A percentile compares a stretch with the other conserved stretches of the same genome.
phyloP scores from a whole-genome alignment of 257 asterid genomes.

The Solanum etuberosum region DNA sequence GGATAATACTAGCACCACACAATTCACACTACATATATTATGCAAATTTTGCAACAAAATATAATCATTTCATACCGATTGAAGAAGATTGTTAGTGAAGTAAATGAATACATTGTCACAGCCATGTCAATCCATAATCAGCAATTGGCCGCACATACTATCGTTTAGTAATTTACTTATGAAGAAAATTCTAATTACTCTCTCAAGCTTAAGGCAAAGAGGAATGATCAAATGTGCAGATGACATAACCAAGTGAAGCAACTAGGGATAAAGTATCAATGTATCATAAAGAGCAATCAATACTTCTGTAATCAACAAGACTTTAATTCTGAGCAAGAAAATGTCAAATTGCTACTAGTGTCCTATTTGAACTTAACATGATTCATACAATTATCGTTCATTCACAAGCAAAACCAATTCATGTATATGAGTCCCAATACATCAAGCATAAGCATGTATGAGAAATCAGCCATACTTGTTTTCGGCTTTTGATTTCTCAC shows the following conservation, averaged over 20 bases:
- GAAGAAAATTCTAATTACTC: not conserved
- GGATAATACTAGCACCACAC: not conserved
- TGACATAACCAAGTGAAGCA: not conserved
- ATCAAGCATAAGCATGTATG: not conserved
- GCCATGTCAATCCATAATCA: not conserved
- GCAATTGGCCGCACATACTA: not conserved
- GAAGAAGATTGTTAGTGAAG: not conserved
- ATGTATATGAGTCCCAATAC: not conserved
- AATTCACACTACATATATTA: not conserved
- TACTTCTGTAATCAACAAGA: not conserved
- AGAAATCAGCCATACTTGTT: constrained; percentile 47
- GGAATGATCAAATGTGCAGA: not conserved
- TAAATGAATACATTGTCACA: not conserved
- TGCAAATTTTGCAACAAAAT: not conserved
- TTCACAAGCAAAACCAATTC: not conserved
- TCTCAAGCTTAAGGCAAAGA: not conserved
- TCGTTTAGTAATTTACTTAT: not conserved
- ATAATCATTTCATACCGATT: not conserved
- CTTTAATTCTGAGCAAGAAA: not conserved
- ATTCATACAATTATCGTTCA: not conserved
- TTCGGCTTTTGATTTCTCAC: constrained; percentile 84
- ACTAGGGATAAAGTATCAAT: not conserved
- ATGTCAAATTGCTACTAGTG: not conserved
- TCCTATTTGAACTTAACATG: not conserved
- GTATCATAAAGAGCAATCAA: not conserved